Conservation (phyloP, 768 basidiomycete genomes). For the Termitomyces sp. region DNA sequence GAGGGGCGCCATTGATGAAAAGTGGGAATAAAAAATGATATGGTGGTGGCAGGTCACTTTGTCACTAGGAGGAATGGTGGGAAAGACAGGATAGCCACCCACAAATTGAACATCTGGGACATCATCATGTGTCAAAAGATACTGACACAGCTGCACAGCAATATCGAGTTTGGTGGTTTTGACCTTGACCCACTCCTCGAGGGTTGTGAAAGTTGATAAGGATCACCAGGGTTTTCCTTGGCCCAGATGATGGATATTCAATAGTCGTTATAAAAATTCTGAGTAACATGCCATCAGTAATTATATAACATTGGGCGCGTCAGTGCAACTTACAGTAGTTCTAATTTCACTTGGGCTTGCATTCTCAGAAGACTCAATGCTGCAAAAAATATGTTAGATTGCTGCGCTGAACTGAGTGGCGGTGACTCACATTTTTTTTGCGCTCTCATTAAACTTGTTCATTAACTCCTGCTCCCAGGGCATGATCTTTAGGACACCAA, state of each 20-base stretch:
- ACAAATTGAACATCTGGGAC: conserved; percentile 6
- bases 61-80: not conserved
- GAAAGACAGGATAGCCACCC: conserved; percentile 10
- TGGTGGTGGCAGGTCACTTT: not conserved
- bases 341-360: too few relatives aligned
- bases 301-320: too few relatives aligned
- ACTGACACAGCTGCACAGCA: not conserved
- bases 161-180: conserved; percentile 16
- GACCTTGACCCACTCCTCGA: not conserved
- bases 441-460: too few relatives aligned
- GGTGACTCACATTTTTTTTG: too few relatives aligned
- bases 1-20: conserved; percentile 16
- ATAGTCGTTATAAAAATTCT: conserved; percentile 3
- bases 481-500: too few relatives aligned
- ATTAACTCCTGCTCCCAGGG: too few relatives aligned
- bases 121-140: conserved; percentile 4
- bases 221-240: not conserved
- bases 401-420: too few relatives aligned
- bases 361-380: too few relatives aligned
- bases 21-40: conserved; percentile 17
- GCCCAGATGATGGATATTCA: not conserved
- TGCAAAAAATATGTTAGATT: too few relatives aligned
- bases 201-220: not conserved
- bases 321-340: too few relatives aligned
- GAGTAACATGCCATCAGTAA: too few relatives aligned